Percentiles rank a stretch among this genome's conserved stretches.
Conservation (phyloP, 164 flowering plant species). For the Piper betle region DNA sequence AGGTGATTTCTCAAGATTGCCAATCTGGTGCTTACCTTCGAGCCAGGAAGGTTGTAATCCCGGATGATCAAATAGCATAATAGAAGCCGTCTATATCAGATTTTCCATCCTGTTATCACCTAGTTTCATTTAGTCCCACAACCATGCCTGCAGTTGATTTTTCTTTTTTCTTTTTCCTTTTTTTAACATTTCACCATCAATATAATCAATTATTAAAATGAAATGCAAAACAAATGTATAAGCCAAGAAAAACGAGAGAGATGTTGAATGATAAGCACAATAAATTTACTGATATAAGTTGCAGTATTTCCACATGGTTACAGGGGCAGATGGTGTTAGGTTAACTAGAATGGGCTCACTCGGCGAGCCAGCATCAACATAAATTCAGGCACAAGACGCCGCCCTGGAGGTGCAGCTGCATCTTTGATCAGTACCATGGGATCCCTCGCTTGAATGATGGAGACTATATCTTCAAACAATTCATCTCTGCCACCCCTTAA, state of each 20-base stretch:
- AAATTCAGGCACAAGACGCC: conserved; percentile 71
- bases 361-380: conserved; percentile 52
- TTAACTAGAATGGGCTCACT: conserved; percentile 70
- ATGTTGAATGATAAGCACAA: no score
- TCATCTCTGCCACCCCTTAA: conserved; percentile 82
- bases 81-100: background rate
- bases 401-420: conserved; percentile 42
- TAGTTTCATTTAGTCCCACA: background rate
- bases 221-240: background rate
- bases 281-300: background rate
- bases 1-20: no score
- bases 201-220: no score
- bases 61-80: background rate
- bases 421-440: conserved; percentile 41
- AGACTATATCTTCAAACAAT: conserved; percentile 49
- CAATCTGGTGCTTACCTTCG: no score
- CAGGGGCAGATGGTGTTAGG: background rate
- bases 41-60: no score
- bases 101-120: background rate
- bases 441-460: conserved; percentile 53
- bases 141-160: background rate
- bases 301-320: background rate
- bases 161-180: no score
- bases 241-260: background rate
- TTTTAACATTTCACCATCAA: background rate